Base-by-base conservation (phyloP, 805 yeast species). In the Kluyveromyces wickerhamii region DNA sequence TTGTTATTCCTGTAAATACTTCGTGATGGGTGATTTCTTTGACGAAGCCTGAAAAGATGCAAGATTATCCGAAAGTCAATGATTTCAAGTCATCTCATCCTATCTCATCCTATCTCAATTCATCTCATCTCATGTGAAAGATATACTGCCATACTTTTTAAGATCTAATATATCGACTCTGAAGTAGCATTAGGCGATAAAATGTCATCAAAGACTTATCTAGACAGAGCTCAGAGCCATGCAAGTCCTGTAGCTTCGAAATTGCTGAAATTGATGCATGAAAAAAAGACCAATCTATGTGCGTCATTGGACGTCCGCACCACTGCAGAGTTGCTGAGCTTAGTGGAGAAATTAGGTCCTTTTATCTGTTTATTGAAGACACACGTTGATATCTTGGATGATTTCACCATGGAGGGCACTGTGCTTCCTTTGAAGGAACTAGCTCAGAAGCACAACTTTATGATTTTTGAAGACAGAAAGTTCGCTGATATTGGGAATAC, bases 401-500 rank as follows among this genome's bases (percentile, higher is more conserved):
- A 92, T 59, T 92, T 89, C 57, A 63, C 83, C 1, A 79, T 77
- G 55, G 95, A 85, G 35, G 72, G 69, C 1, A 88, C 96, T 0
- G 72, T 89, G 19, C 60, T 60, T 5, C 96, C 97, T 1, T 64
- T 92, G 42, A 60, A 79, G 39, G 74, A 55, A 35, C 66, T 92
- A 21, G 74, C 96, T 14, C 64, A 74, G 48, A 86, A 87, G 53
- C 89, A 88, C 65, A 75, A 81, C 44, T 92, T 92, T 52, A 63
- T 92, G 69, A 80, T 92, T 45, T 92, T 92, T 55, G 99, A 92
- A 63, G 99, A 92, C 63, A 73, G 99, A 44, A 92, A 92, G 63
- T 92, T 92, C 61, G 98, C 99, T 16, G 99, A 92, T 60, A 92
- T 92, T 49, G 99, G 99, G 12, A 86, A 88, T 54, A 92, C 98